A percentile compares a stretch with the other conserved stretches of the same genome.
These are phyloP conservation scores for Daldinia sp. DNA, from an alignment of 2,329 filamentous ascomycete species.

Conservation along the genomic window DNA sequence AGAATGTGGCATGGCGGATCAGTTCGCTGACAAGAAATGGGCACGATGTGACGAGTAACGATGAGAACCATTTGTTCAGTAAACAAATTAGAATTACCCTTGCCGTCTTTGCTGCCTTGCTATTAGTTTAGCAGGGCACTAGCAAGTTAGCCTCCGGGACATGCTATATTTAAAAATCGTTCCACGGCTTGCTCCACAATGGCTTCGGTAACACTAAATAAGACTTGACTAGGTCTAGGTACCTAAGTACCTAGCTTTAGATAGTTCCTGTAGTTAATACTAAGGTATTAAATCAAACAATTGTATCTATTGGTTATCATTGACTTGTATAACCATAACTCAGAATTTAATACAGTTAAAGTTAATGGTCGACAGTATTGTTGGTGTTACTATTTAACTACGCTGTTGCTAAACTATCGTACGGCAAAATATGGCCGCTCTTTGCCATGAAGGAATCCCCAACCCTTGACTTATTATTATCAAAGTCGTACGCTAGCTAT, in stretches of 20 bases:
- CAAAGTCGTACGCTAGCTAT: background rate
- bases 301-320: too few species aligned
- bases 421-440: background rate
- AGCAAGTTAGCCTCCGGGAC: background rate
- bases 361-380: background rate
- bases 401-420: background rate
- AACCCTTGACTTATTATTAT: background rate
- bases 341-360: background rate
- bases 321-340: background rate
- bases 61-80: background rate
- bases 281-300: background rate
- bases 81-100: background rate
- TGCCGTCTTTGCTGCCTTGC: background rate
- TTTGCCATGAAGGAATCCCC: background rate
- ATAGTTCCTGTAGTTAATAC: background rate
- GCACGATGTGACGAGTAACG: constrained; percentile 3
- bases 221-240: background rate
- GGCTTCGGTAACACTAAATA: constrained; percentile 2
- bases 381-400: background rate
- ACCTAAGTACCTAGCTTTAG: background rate
- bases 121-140: background rate
- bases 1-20: constrained; percentile 2
- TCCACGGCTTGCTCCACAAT: background rate
- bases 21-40: background rate
- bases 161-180: constrained; percentile 8